Conservation (phyloP, 371 early-diverging fungal species). For the Dichotomocladium elegans region DNA sequence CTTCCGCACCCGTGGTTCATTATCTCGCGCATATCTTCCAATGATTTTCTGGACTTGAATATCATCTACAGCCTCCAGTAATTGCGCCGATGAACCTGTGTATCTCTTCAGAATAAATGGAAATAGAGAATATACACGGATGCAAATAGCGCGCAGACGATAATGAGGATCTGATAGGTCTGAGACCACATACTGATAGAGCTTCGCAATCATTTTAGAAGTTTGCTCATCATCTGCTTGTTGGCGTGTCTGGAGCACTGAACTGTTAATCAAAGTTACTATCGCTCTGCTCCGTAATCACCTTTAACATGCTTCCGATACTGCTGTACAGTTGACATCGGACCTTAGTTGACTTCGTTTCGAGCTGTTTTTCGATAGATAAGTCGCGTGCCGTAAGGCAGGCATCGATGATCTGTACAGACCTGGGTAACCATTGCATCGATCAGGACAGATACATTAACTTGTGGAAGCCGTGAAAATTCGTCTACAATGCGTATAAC, state of each 20-base stretch:
- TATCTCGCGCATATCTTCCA: slow-evolving; percentile 50
- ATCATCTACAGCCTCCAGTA: neutral
- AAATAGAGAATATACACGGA: slow-evolving; percentile 40
- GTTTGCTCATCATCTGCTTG: slow-evolving; percentile 14
- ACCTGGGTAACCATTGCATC: slow-evolving; percentile 16
- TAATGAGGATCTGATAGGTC: slow-evolving; percentile 50
- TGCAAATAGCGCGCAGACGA: slow-evolving; percentile 45
- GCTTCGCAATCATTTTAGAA: slow-evolving; percentile 14
- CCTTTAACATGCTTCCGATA: neutral
- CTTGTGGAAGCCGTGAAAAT: slow-evolving; percentile 9
- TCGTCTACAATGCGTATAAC: neutral
- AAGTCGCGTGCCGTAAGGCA: neutral
- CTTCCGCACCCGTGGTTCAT: slow-evolving; percentile 54
- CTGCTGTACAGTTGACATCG: neutral
- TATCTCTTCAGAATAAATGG: slow-evolving; percentile 24
- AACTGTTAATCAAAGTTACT: neutral
- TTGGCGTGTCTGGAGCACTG: slow-evolving; percentile 17
- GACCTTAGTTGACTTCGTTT: neutral
- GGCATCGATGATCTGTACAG: neutral
- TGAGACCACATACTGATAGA: slow-evolving; percentile 25
- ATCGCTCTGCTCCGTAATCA: neutral
- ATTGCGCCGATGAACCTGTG: neutral
- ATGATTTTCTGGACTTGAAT: slow-evolving; percentile 45
- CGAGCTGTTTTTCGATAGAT: too few relatives aligned
- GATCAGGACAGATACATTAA: slow-evolving; percentile 13